Evolutionary conservation across 2,329 filamentous ascomycete genomes (phyloP).

Genomic region (Leptodontidium sp.): DNA sequence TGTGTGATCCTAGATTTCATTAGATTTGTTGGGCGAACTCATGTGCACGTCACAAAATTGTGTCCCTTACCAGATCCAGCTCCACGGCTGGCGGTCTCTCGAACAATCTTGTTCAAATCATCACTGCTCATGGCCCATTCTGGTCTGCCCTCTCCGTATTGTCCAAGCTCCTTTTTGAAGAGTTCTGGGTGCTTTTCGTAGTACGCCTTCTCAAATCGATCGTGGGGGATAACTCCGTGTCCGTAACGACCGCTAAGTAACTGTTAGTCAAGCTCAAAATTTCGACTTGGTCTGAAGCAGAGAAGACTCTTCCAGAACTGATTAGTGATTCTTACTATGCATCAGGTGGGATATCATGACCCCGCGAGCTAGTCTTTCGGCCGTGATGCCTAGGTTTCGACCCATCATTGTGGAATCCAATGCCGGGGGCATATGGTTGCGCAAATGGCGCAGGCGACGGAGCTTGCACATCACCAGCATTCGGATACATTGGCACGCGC

Average conservation of each 20-base stretch:
- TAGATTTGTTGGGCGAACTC: constrained; percentile 39
- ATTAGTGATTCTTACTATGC: constrained; percentile 67
- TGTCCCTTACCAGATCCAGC: constrained; percentile 58
- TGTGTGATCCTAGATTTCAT: constrained; percentile 59
- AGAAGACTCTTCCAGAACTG: not conserved
- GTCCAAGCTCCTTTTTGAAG: constrained; percentile 71
- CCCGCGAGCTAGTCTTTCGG: constrained; percentile 76
- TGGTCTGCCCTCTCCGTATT: constrained; percentile 64
- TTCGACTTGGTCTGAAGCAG: not conserved
- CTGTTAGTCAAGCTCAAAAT: constrained; percentile 24
- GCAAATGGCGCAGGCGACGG: constrained; percentile 76
- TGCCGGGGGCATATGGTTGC: constrained; percentile 42
- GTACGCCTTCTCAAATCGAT: constrained; percentile 90
- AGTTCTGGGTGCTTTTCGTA: constrained; percentile 91
- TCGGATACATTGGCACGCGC: constrained; percentile 91
- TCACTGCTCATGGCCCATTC: constrained; percentile 90
- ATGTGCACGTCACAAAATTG: constrained; percentile 38
- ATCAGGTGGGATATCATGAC: constrained; percentile 78
- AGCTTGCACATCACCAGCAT: constrained; percentile 95
- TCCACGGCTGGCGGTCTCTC: constrained; percentile 67
- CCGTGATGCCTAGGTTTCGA: constrained; percentile 64
- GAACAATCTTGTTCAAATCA: constrained; percentile 89
- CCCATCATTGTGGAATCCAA: constrained; percentile 63
- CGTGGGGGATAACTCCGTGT: constrained; percentile 77
- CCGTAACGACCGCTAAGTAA: constrained; percentile 71